Conservation (phyloP, 768 basidiomycete genomes). For the Kwoniella mangroviensis region DNA sequence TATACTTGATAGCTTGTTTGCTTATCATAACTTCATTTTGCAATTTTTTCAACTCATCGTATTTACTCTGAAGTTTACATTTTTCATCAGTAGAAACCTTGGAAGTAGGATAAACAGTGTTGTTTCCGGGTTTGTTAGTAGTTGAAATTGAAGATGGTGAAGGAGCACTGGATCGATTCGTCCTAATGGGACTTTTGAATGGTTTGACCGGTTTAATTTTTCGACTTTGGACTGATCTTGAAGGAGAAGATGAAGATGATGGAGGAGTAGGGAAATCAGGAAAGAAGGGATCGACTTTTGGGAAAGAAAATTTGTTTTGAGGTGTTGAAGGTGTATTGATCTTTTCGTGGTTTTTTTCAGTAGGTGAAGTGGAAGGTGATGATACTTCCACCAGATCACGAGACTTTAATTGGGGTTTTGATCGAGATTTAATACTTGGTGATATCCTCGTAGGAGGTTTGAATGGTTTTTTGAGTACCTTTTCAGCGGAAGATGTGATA, state of each 20-base stretch:
- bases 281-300: conserved; percentile 14
- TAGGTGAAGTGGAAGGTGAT: background rate
- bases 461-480: conserved; percentile 49
- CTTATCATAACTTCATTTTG: conserved; percentile 36
- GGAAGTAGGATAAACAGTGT: background rate
- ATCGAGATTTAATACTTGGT: background rate
- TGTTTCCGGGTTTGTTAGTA: background rate
- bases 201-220: conserved; percentile 23
- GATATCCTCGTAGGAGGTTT: conserved; percentile 31
- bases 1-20: conserved; percentile 41
- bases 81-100: too few relatives aligned
- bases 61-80: too few relatives aligned
- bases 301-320: background rate
- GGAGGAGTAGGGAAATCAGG: conserved; percentile 12
- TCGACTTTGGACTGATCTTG: background rate
- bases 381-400: background rate
- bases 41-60: conserved; percentile 24
- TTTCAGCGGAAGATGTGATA: conserved; percentile 33
- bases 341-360: background rate
- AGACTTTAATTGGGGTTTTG: background rate
- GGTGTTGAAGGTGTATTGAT: too few relatives aligned
- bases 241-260: background rate
- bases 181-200: conserved; percentile 36
- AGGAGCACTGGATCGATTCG: conserved; percentile 24
- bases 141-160: conserved; percentile 13